Percentiles rank a stretch among this genome's conserved stretches.
Evolutionary conservation across 2,329 filamentous ascomycete genomes (phyloP).

Genomic region (Stylonectria norvegica): DNA sequence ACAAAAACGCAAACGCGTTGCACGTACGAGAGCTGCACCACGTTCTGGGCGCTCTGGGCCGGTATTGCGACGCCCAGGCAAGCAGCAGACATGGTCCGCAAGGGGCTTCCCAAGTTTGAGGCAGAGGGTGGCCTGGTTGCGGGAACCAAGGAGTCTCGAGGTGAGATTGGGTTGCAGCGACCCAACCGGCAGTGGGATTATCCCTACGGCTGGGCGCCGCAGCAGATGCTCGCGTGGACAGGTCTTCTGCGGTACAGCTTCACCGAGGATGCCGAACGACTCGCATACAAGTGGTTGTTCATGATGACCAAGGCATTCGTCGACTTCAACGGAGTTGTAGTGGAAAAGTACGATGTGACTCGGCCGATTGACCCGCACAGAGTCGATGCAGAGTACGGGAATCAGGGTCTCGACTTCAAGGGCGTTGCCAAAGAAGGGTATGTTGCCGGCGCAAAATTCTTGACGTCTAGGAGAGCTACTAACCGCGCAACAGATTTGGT

Average conservation of each 20-base stretch:
- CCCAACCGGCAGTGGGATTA: slow-evolving; percentile 99
- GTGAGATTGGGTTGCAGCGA: slow-evolving; percentile 71
- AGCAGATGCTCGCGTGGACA: slow-evolving; percentile 97
- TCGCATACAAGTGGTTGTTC: slow-evolving; percentile 95
- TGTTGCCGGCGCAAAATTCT: slow-evolving; percentile 4
- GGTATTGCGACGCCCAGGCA: slow-evolving; percentile 82
- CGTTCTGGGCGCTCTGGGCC: slow-evolving; percentile 97
- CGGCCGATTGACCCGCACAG: slow-evolving; percentile 84
- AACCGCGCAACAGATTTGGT: slow-evolving; percentile 66
- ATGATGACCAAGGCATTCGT: slow-evolving; percentile 99
- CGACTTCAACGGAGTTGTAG: slow-evolving; percentile 96
- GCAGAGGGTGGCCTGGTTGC: slow-evolving; percentile 82
- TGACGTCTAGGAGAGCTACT: slow-evolving; percentile 21
- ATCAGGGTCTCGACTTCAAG: slow-evolving; percentile 93
- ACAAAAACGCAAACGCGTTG: slow-evolving; percentile 77
- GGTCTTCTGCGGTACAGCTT: slow-evolving; percentile 90
- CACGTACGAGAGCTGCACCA: slow-evolving; percentile 86
- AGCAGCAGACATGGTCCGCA: slow-evolving; percentile 76
- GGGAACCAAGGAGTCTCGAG: slow-evolving; percentile 85
- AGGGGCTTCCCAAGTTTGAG: slow-evolving; percentile 83
- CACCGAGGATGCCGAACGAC: slow-evolving; percentile 78
- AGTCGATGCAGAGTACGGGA: slow-evolving; percentile 95
- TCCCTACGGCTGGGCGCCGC: slow-evolving; percentile 96
- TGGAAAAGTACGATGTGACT: slow-evolving; percentile 98
- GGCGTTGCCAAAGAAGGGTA: slow-evolving; percentile 94